Evolutionary conservation across 371 early-diverging fungal species (phyloP), one percentile per base, ranked within the genome.

Genomic region (Mortierella sp.): DNA sequence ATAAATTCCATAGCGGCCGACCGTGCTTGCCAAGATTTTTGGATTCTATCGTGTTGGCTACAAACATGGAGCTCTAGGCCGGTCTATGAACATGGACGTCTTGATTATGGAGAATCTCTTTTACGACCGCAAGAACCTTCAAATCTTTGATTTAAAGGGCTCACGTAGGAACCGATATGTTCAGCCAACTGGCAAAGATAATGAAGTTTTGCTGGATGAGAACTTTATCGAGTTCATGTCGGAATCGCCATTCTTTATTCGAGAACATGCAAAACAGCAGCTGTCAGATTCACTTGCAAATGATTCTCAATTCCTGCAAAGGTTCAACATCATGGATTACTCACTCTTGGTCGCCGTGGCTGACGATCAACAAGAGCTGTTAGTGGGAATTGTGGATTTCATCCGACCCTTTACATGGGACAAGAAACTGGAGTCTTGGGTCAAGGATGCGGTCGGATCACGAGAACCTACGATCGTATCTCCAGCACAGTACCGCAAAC

Each of bases 341-440:
- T 78, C 97, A 8, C 87, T 98, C 24, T 85, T 98, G 26, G 96
- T 97, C 3, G 98, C 97, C 2, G 91, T 98, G 2, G 64, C 78
- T 66, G 96, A 96, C 69, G 93, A 93, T 61, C 89, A 92, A 18
- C 88, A 86, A 18, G 94, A 98, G 84, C 85, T 98, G 14, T 90
- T 97, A 28, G 94, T 97, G 28, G 98, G 98, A 3, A 96, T 98
- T 68, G 96, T 98, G 52, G 98, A 98, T 79, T 97, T 95, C 81
- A 97, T 97, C 60, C 92, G 98, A 49, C 95, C 97, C 0, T 98
- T 95, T 83, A 98, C 98, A 0, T 97, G 97, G 97, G 97, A 97
- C 83, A 98, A 97, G 84, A 94, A 94, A 77, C 80, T 98, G 11
- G 98, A 98, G 77, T 94, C 92, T 64, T 96, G 96, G 95, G 97